A percentile compares a stretch with the other conserved stretches of the same genome.
phyloP scores from a whole-genome alignment of 1,284 basidiomycete species.

The Takashimella koratensis region DNA sequence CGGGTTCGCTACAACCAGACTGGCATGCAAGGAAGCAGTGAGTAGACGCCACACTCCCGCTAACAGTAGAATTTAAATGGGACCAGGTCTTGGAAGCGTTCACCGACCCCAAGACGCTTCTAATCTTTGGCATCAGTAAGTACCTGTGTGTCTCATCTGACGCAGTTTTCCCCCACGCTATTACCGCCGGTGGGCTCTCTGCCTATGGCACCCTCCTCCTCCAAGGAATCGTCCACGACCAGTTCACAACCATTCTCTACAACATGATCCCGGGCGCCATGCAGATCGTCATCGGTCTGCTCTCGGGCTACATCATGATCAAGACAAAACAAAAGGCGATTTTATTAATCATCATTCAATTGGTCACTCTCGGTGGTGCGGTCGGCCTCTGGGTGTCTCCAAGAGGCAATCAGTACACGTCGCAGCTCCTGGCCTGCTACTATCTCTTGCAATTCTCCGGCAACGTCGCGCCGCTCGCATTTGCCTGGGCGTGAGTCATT shows the following conservation, averaged over 20 bases:
- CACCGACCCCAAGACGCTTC: constrained; percentile 36
- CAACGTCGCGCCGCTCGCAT: constrained; percentile 26
- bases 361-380: constrained; percentile 37
- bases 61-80: constrained; percentile 38
- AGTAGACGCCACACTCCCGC: no score
- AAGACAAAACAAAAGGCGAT: constrained; percentile 52
- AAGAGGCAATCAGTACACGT: constrained; percentile 14
- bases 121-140: constrained; percentile 38
- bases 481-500: constrained; percentile 31
- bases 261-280: constrained; percentile 49
- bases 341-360: constrained; percentile 50
- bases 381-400: constrained; percentile 27
- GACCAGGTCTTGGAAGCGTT: constrained; percentile 41
- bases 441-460: constrained; percentile 31
- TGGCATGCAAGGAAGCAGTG: constrained; percentile 35
- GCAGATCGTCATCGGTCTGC: constrained; percentile 50
- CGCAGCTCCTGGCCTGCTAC: constrained; percentile 25
- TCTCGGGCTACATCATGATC: constrained; percentile 48
- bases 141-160: constrained; percentile 23
- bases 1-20: constrained; percentile 46
- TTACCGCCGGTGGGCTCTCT: neutral
- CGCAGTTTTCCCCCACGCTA: neutral
- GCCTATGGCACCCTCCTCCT: constrained; percentile 26
- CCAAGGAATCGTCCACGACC: constrained; percentile 35
- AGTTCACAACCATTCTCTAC: constrained; percentile 48